These are phyloP conservation scores for Darksidea phi DNA, from an alignment of 495 filamentous ascomycete species.

Conservation along the genomic window DNA sequence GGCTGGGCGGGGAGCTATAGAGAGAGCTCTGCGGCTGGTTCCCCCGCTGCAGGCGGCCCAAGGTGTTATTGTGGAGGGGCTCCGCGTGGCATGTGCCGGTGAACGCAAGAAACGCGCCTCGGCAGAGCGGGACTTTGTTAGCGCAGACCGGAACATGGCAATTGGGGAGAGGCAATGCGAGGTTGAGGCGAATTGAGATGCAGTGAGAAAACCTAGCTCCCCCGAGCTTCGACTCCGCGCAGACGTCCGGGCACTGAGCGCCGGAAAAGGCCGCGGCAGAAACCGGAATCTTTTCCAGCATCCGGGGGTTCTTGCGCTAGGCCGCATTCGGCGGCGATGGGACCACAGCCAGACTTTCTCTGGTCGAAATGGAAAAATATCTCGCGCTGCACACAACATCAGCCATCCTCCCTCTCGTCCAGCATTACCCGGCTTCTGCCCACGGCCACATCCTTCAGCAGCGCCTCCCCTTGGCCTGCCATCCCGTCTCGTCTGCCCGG, in stretches of 20 bases:
- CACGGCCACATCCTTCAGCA: neutral
- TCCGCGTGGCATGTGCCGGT: slow-evolving; percentile 28
- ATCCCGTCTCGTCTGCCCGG: neutral
- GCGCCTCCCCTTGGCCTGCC: neutral
- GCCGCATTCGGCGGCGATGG: neutral
- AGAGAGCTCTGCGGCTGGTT: neutral
- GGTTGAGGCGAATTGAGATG: slow-evolving; percentile 16
- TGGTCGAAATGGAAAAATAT: neutral
- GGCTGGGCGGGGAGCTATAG: slow-evolving; percentile 19
- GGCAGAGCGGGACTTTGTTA: slow-evolving; percentile 25
- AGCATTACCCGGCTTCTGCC: neutral
- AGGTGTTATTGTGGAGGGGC: slow-evolving; percentile 21
- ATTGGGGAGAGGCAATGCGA: neutral
- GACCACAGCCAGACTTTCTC: neutral
- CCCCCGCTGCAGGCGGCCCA: slow-evolving; percentile 6
- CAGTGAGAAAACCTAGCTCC: neutral
- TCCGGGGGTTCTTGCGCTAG: neutral
- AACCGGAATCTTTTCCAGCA: neutral
- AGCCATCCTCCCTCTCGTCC: neutral
- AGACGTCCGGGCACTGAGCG: neutral
- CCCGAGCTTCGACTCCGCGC: neutral
- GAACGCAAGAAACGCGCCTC: slow-evolving; percentile 19
- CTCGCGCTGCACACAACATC: neutral
- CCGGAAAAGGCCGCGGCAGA: neutral
- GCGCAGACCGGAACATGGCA: slow-evolving; percentile 32